Base-by-base conservation (phyloP, 2,329 filamentous ascomycete genomes). In the Fusarium sp. region DNA sequence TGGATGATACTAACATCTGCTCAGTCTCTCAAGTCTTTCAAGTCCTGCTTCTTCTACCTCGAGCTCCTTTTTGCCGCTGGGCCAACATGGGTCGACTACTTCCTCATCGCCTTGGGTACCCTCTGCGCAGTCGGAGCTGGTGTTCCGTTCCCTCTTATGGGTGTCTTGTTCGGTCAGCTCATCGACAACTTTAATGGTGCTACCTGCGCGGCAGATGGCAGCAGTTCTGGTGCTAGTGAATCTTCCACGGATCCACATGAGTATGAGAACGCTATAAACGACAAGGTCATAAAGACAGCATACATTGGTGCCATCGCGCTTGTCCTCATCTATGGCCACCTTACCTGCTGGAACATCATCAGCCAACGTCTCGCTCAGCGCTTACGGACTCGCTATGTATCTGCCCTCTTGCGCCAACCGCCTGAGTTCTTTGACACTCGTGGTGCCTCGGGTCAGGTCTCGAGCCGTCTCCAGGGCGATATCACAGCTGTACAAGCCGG, bases 401-500 rank as follows among this genome's bases (percentile, higher is more conserved):
- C 82, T 13, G 84, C 83, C 24, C 76, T 91, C 13, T 78, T 92
- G 19, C 82, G 84, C 47, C 88, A 91, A 72, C 88, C 90, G 44
- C 84, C 88, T 3, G 81, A 86, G 13, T 91, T 87, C 75, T 91
- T 91, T 73, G 89, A 91, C 71, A 84, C 83, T 7, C 81, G 89
- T 3, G 84, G 87, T 42, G 83, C 65, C 10, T 71, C 88, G 0
- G 89, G 89, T 13, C 87, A 91, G 75, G 85, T 91, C 14, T 84
- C 87, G 2, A 86, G 87, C n/a, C 83, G 89, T 14, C 84, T 93
- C 38, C 88, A 89, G 73, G 84, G 84, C 59, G 90, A 92, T 70
- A 89, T 92, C 40, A 85, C 89, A 53, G 85, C 87, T 1, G 87
- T 92, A 44, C 90, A 90, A 70, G 85, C 86, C 0, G 91, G 90